Base-by-base conservation (phyloP, 2,329 filamentous ascomycete species). In the Cladorrhinum sp. region DNA sequence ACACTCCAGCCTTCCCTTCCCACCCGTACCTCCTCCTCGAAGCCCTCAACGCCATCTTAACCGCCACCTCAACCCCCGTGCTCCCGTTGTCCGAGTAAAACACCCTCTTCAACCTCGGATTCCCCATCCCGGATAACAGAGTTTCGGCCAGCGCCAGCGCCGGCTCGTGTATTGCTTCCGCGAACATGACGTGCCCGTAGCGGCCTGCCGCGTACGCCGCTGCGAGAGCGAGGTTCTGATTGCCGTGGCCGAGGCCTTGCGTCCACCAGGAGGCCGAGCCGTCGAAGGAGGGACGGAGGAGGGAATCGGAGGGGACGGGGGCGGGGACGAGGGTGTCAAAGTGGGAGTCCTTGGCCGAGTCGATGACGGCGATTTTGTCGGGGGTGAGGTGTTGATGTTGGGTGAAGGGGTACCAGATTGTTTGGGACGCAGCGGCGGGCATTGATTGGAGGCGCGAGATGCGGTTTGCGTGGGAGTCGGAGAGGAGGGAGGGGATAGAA, bases 261-360 rank as follows among this genome's bases (percentile, higher is more conserved):
- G 91, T 96, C 91, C 92, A 96, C 91, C 92, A 96, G 0, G 90
- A 94, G 1, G 91, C 91, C 0, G 91, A 95, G 2, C 88, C 91
- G 67, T 96, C 92, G 59, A 95, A 92, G 0, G 89, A 87, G 1
- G 90, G 82, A 51, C 80, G 81, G 0, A 91, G 74, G 2, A 86
- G 69, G n/a, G n/a, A n/a, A 16, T 51, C 12, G 8, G 1, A 2
- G 26, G 20, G 5, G 36, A 2, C 1, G 30, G 28, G 36, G 1
- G 70, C 1, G 8, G 55, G 50, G 21, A 20, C 23, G 10, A 67
- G 65, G 0, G 86, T 12, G 70, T 94, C 88, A 72, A 95, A 96
- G 70, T 86, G 86, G 69, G 94, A 90, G 7, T 88, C 89, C 61
- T 89, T 83, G 0, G 92, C 91, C 0, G 91, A 94, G 71, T 96